phyloP scores from a whole-genome alignment of 176 grass and related monocot species.

The Bothriochloa decipiens region DNA sequence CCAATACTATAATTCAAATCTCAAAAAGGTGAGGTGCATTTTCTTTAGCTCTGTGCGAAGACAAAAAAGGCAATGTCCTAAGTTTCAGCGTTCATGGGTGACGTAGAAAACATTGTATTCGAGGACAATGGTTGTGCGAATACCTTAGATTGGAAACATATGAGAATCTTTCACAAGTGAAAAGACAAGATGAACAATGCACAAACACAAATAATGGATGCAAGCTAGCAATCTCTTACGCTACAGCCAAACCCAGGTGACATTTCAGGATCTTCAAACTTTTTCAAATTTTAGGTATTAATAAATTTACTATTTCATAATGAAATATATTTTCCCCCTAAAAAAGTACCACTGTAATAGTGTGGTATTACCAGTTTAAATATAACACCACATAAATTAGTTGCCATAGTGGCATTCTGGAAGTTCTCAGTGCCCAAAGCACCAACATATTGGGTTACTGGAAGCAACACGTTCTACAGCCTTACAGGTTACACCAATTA shows the following conservation, averaged over 20 bases:
- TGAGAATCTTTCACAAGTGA: slow-evolving; percentile 13
- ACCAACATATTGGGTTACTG: background rate
- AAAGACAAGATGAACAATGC: slow-evolving; percentile 6
- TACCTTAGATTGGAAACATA: background rate
- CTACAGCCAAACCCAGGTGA: slow-evolving; percentile 10
- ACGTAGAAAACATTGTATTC: background rate
- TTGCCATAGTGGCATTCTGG: background rate
- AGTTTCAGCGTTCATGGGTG: background rate
- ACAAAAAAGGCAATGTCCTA: background rate
- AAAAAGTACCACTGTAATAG: background rate
- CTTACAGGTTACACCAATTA: background rate
- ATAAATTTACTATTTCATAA: background rate
- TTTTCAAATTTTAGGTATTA: background rate
- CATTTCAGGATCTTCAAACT: slow-evolving; percentile 10
- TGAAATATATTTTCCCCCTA: background rate
- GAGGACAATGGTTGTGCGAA: background rate
- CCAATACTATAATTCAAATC: slow-evolving; percentile 5
- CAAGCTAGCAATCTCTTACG: slow-evolving; percentile 7
- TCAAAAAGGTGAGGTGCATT: background rate
- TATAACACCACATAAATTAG: background rate
- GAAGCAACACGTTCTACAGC: background rate
- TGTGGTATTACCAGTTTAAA: background rate
- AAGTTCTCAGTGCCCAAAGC: background rate
- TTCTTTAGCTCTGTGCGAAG: background rate
- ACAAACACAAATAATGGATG: background rate